Percentiles rank a stretch among this genome's conserved stretches.
These are phyloP conservation scores for Blumeria hordei DNA, from an alignment of 2,329 filamentous ascomycete species.

Conservation along the genomic window DNA sequence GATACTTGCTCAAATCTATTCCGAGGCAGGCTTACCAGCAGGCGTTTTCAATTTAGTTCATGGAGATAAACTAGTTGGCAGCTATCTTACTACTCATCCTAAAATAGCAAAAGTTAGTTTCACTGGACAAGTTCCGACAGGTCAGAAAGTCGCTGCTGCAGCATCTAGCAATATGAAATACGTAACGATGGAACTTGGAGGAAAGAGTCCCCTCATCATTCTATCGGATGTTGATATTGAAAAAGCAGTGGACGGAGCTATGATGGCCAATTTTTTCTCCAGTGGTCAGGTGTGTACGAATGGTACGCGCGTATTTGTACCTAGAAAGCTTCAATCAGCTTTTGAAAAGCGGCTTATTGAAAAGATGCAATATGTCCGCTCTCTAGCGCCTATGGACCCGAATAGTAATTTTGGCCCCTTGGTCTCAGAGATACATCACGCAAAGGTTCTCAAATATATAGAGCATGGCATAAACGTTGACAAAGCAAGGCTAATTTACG, in stretches of 20 bases:
- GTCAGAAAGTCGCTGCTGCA: slow-evolving; percentile 53
- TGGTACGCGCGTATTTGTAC: slow-evolving; percentile 70
- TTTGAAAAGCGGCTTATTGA: slow-evolving; percentile 48
- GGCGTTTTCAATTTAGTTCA: slow-evolving; percentile 79
- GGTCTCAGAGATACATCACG: slow-evolving; percentile 46
- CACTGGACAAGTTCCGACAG: slow-evolving; percentile 67
- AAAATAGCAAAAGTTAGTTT: slow-evolving; percentile 69
- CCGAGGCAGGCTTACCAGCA: slow-evolving; percentile 52
- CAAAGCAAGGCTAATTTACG: slow-evolving; percentile 47
- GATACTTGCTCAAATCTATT: slow-evolving; percentile 50
- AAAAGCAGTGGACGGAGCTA: slow-evolving; percentile 64
- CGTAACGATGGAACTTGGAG: slow-evolving; percentile 77
- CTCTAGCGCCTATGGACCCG: slow-evolving; percentile 47
- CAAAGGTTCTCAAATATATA: slow-evolving; percentile 62
- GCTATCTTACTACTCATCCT: slow-evolving; percentile 47
- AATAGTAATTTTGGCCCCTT: slow-evolving; percentile 67
- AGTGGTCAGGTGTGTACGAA: slow-evolving; percentile 86
- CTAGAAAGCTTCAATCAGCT: slow-evolving; percentile 31
- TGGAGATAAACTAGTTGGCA: slow-evolving; percentile 54
- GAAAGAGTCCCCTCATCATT: slow-evolving; percentile 61
- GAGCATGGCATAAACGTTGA: slow-evolving; percentile 49
- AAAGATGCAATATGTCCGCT: slow-evolving; percentile 44
- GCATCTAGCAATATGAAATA: slow-evolving; percentile 68
- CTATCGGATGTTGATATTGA: slow-evolving; percentile 59
- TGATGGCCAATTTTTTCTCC: slow-evolving; percentile 88